Evolutionary conservation across 2,329 filamentous ascomycete genomes (phyloP).

Genomic region (Helotiales sp.): DNA sequence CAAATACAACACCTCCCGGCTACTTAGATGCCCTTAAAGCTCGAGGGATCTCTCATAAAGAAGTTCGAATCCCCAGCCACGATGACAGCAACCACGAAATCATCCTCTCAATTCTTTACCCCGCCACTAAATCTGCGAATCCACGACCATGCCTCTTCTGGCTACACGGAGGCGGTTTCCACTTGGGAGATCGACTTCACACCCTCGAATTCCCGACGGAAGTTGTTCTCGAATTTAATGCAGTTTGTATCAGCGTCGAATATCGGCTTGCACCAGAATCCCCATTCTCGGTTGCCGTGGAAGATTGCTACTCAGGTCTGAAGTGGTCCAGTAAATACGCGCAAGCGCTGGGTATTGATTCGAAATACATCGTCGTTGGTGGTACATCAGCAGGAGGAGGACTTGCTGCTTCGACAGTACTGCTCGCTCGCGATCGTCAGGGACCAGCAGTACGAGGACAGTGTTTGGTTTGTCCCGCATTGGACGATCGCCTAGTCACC

Average conservation of each 20-base stretch:
- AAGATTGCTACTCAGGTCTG: constrained; percentile 1
- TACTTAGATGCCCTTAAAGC: neutral
- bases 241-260: neutral
- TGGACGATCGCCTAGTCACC: neutral
- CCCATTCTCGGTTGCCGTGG: neutral
- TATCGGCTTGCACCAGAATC: constrained; percentile 1
- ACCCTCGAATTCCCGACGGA: neutral
- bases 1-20: constrained; percentile 6
- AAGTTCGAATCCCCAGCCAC: neutral
- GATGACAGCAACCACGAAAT: neutral
- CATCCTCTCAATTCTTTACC: neutral
- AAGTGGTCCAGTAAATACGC: neutral
- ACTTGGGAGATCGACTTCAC: constrained; percentile 1
- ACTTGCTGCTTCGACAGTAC: neutral
- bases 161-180: neutral
- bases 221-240: neutral
- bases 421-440: neutral
- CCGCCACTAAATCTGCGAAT: neutral
- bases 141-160: neutral
- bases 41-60: constrained; percentile 1
- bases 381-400: neutral
- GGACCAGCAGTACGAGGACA: neutral
- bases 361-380: neutral
- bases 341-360: neutral
- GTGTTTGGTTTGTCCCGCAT: neutral